Evolutionary conservation across 495 filamentous ascomycete genomes (phyloP).

Genomic region (Hypoxylon lenormandii): DNA sequence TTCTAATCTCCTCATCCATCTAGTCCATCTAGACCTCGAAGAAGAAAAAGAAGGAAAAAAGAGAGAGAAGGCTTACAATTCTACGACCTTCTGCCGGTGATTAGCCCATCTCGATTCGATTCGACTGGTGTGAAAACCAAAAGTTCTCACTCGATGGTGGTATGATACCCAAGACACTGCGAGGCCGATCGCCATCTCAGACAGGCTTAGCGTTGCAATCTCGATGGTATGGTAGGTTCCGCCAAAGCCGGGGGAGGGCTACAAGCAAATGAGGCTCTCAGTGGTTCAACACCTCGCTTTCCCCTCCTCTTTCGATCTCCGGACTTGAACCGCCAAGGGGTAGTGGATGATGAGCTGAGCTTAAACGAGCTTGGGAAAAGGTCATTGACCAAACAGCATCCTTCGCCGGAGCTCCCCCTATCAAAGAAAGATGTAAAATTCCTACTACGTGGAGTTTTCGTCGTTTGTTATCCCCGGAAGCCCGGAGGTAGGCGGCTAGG

Average conservation of each 20-base stretch:
- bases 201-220: constrained; percentile 40
- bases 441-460: neutral
- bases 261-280: constrained; percentile 45
- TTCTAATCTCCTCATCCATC: neutral
- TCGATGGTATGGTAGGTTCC: constrained; percentile 26
- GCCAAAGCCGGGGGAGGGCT: constrained; percentile 40
- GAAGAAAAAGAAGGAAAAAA: neutral
- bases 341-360: constrained; percentile 25
- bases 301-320: constrained; percentile 1
- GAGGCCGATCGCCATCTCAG: constrained; percentile 42
- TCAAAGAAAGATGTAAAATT: constrained; percentile 11
- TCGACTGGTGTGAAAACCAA: constrained; percentile 1
- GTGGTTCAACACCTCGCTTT: constrained; percentile 27
- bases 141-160: constrained; percentile 38
- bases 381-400: constrained; percentile 15
- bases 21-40: neutral
- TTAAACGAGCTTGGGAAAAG: neutral
- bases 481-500: neutral
- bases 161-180: constrained; percentile 29
- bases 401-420: constrained; percentile 3
- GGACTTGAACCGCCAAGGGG: constrained; percentile 10
- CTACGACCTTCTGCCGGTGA: constrained; percentile 24
- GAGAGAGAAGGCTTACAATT: constrained; percentile 16
- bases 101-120: constrained; percentile 17
- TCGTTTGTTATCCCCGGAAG: constrained; percentile 1